These are phyloP conservation scores for Colletotrichum falcatum DNA, from an alignment of 2,329 filamentous ascomycete species.

Conservation along the genomic window DNA sequence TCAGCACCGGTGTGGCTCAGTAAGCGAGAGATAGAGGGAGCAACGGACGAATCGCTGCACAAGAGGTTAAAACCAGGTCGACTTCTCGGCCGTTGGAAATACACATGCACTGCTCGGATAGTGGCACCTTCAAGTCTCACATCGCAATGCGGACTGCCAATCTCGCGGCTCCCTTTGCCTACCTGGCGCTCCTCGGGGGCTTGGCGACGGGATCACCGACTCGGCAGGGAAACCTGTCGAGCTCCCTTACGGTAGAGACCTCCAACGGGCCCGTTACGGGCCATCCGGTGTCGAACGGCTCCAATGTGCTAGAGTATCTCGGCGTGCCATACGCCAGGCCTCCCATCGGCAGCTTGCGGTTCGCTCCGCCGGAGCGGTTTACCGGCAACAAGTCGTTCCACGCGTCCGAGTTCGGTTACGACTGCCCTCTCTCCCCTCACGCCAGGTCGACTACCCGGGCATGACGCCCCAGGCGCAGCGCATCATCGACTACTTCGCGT, in stretches of 20 bases:
- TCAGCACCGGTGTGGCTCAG: not conserved
- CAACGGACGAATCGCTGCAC: not conserved
- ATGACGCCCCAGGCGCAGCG: conserved; percentile 49
- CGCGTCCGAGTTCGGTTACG: conserved; percentile 46
- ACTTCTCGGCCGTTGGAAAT: no score
- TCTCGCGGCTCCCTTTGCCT: not conserved
- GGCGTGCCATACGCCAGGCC: conserved; percentile 50
- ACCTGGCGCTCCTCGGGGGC: not conserved
- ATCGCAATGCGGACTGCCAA: not conserved
- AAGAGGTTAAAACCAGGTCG: not conserved
- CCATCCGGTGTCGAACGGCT: conserved; percentile 47
- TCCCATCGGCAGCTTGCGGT: conserved; percentile 45
- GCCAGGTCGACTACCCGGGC: conserved; percentile 44
- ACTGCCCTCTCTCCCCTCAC: conserved; percentile 46
- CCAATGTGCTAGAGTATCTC: conserved; percentile 52
- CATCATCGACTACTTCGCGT: conserved; percentile 41
- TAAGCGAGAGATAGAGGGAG: conserved; percentile 14
- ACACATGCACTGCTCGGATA: no score
- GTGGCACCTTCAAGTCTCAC: no score
- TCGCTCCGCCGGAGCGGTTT: conserved; percentile 46
- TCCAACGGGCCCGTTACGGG: conserved; percentile 51
- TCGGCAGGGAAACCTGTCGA: conserved; percentile 31
- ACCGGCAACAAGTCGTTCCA: conserved; percentile 38
- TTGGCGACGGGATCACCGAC: not conserved
- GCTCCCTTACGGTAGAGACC: conserved; percentile 47